Evolutionary conservation across 805 yeast species (phyloP), one percentile per base, ranked within the genome.

Genomic region (Yamadazyma tumulicola): DNA sequence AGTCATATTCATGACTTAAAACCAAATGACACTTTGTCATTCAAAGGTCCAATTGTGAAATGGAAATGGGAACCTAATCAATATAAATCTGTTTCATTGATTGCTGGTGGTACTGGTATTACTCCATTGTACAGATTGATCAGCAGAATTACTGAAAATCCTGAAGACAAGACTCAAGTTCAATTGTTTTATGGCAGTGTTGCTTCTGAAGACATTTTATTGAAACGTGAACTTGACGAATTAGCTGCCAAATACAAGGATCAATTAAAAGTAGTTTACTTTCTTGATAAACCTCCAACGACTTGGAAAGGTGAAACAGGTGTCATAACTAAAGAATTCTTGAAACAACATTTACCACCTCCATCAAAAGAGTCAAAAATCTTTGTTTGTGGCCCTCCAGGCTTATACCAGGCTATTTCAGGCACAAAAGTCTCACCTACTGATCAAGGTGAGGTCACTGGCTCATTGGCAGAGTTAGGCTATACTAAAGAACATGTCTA

Each of bases 71-170:
- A 74, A 51, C 83, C 91, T 49, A 91, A 93, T 73, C 77, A 80
- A 57, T 91, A 76, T 70, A 77, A 84, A 53, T 69, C 78, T 46
- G 78, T 93, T 57, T 77, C 82, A 39, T 75, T 93, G 57, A 71
- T 93, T 49, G 97, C 96, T 52, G 98, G 95, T 55, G 98, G 98
- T 57, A 74, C 95, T 33, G 97, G 97, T 65, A 89, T 93, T 61
- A 86, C 97, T 31, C 98, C 98, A 41, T 73, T 93, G 64, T 89
- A 75, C 73, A 98, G 93, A 72, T 66, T 93, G 59, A 61, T 86
- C 43, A 82, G 78, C 53, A 80, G 77, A 58, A 75, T 91, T 57
- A 72, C 85, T 54, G 71, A 73, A 57, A 78, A 89, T 72, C 89
- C 95, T 37, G 68, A 64, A 29, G 97, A 93, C 68, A 82, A 86